Evolutionary conservation across 2,329 filamentous ascomycete species (phyloP).

Genomic region (Basipetospora chlamydospora): DNA sequence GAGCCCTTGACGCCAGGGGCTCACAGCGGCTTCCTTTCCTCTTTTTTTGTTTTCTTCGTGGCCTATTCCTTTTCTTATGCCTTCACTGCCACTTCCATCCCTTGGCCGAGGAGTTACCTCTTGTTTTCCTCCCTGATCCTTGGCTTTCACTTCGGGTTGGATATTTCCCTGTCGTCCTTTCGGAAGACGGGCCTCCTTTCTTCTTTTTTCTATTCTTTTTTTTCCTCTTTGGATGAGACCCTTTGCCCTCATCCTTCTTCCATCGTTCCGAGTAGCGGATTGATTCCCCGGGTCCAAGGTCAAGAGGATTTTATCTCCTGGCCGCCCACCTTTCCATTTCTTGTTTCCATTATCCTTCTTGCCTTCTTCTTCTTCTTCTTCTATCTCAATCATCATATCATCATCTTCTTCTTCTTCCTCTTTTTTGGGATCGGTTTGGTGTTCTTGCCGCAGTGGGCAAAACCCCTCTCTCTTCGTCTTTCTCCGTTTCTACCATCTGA

Average conservation of each 20-base stretch:
- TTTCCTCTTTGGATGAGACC: neutral
- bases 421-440: no score
- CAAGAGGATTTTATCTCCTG: neutral
- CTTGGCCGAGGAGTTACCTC: no score
- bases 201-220: neutral
- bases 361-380: neutral
- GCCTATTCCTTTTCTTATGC: slow-evolving; percentile 1
- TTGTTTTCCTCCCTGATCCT: slow-evolving; percentile 3
- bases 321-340: neutral
- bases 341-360: neutral
- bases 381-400: neutral
- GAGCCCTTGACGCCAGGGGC: no score
- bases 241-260: neutral
- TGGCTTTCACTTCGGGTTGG: neutral
- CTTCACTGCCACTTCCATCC: no score
- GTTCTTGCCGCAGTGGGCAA: no score
- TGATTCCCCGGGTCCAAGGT: neutral
- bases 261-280: neutral
- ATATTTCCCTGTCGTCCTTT: neutral
- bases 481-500: no score
- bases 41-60: neutral
- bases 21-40: no score
- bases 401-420: slow-evolving; percentile 1
- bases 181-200: slow-evolving; percentile 1
- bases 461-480: no score